These are phyloP conservation scores for Myochromella boudieri DNA, from an alignment of 768 basidiomycete species.

Conservation along the genomic window DNA sequence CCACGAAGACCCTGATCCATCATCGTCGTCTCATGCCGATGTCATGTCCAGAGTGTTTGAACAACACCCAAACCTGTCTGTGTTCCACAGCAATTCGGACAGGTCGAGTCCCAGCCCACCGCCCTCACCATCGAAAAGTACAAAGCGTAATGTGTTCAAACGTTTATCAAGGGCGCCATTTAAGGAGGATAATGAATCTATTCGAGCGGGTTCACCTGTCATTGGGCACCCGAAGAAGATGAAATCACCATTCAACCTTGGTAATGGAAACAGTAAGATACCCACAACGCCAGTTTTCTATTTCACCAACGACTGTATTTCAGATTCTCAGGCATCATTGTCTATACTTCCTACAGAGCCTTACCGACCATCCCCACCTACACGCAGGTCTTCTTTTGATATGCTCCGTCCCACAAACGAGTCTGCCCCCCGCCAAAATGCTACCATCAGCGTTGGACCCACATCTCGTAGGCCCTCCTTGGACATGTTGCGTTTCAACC, in stretches of 20 bases:
- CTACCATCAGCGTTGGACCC: constrained; percentile 14
- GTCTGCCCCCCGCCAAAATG: constrained; percentile 1
- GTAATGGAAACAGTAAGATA: constrained; percentile 34
- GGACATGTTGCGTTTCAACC: constrained; percentile 32
- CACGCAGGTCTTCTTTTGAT: constrained; percentile 32
- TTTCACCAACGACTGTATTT: not conserved
- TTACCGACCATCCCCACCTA: constrained; percentile 16
- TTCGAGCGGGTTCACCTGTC: constrained; percentile 36
- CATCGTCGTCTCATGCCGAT: constrained; percentile 30
- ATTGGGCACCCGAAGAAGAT: constrained; percentile 51
- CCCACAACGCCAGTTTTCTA: not conserved
- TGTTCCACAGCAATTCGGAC: constrained; percentile 45
- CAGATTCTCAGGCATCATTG: constrained; percentile 35
- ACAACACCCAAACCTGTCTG: constrained; percentile 62
- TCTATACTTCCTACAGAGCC: constrained; percentile 18
- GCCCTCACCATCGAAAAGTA: constrained; percentile 48
- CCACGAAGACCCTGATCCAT: constrained; percentile 28
- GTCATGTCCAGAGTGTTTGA: constrained; percentile 54
- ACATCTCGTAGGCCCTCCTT: constrained; percentile 35
- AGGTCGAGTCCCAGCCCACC: constrained; percentile 38
- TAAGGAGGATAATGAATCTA: constrained; percentile 40
- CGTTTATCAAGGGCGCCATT: constrained; percentile 42
- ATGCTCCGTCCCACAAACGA: constrained; percentile 25
- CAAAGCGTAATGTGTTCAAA: constrained; percentile 52
- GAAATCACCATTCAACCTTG: constrained; percentile 38